Conservation (phyloP, 768 basidiomycete species). For the Termitomyces sp. region DNA sequence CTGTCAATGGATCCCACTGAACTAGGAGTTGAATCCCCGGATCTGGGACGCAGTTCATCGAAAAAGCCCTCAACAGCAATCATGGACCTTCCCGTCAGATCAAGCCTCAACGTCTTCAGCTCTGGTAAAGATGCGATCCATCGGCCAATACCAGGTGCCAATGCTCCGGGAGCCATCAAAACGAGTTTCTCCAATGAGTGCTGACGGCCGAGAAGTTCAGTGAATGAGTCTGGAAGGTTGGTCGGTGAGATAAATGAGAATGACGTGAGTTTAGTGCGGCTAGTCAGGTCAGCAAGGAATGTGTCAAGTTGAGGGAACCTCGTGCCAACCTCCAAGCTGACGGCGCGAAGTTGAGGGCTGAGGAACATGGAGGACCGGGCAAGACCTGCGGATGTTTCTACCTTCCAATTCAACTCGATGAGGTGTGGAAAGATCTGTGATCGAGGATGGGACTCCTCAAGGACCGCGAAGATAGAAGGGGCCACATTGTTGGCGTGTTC, state of each 20-base stretch:
- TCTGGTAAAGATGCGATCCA: conserved; percentile 66
- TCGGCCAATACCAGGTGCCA: conserved; percentile 65
- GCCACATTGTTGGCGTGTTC: conserved; percentile 63
- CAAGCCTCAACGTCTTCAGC: conserved; percentile 63
- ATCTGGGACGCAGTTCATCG: conserved; percentile 58
- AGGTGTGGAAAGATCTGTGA: conserved; percentile 68
- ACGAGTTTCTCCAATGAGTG: conserved; percentile 55
- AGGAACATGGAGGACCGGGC: conserved; percentile 65
- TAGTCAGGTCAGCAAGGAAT: conserved; percentile 63
- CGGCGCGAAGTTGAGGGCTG: conserved; percentile 52
- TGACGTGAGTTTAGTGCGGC: conserved; percentile 56
- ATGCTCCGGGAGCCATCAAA: conserved; percentile 71
- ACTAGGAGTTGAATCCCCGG: conserved; percentile 68
- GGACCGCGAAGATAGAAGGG: conserved; percentile 59
- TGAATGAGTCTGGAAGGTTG: conserved; percentile 67
- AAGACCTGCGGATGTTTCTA: conserved; percentile 60
- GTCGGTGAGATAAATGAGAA: conserved; percentile 71
- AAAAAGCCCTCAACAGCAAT: conserved; percentile 82
- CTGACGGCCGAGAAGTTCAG: conserved; percentile 60
- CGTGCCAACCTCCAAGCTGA: conserved; percentile 61
- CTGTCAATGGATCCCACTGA: conserved; percentile 69
- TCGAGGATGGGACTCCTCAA: conserved; percentile 61
- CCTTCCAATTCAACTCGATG: conserved; percentile 68
- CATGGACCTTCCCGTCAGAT: conserved; percentile 63
- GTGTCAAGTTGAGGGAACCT: conserved; percentile 55